Base-by-base conservation (phyloP, 2,329 filamentous ascomycete species). In the Apiospora phragmitis region DNA sequence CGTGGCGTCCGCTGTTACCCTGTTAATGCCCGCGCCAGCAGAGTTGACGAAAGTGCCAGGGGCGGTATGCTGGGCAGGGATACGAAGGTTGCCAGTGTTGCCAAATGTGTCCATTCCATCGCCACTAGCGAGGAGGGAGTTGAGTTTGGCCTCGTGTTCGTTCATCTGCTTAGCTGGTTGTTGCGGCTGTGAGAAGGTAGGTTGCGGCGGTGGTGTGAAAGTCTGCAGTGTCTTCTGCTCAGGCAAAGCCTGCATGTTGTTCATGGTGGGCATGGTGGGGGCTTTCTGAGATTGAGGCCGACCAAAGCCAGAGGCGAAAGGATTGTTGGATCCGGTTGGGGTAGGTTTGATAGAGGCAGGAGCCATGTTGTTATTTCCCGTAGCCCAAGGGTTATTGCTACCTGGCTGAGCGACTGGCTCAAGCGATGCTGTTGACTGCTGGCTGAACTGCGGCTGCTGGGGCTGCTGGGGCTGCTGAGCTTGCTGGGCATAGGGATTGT, bases 71-170 rank as follows among this genome's bases (percentile, higher is more conserved):
- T 99, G 96, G 2, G 96, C 91, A 1, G 96, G 96, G 74, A 99
- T 97, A 81, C 96, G 94, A 65, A 97, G 87, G 74, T 98, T 94
- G 75, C 96, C 96, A n/a, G 94, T 94, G 80, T 99, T 99, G 74
- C 96, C 96, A 80, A 97, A 99, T 0, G 96, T 99, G 79, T 99
- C 96, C 85, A 97, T 93, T 32, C 96, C 96, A 70, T 99, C 96
- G 74, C 96, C 95, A 32, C 88, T 90, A 3, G 94, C 89, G 62
- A 99, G 89, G 43, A 99, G 89, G 1, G 93, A 89, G 79, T 98
- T 98, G 75, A 99, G 92, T 78, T 90, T 92, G 29, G 92, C 90
- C 79, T 91, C 88, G 80, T 91, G 90, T 79, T 90, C 88, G 76
- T 82, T 89, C 74, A 90, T 77, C 72, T 88, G 85, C 77, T 84